Conservation (phyloP, 176 grass and related monocot species). For the Alloteropsis semialata region DNA sequence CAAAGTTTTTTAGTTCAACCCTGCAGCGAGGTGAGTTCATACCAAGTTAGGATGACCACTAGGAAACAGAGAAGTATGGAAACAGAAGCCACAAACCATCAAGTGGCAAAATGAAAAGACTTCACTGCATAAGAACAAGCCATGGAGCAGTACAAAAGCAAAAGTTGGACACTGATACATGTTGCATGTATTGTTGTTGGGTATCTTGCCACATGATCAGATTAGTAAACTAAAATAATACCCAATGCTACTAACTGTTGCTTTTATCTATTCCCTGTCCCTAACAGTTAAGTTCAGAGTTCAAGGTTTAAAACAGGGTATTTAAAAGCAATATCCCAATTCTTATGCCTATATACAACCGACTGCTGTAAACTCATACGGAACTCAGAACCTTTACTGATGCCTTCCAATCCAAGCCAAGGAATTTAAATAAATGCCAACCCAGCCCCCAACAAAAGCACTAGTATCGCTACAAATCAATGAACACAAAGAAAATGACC, state of each 20-base stretch:
- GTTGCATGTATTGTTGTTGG: background rate
- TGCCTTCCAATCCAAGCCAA: background rate
- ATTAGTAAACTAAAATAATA: background rate
- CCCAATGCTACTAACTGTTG: background rate
- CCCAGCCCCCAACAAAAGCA: too few relatives aligned
- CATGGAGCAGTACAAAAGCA: background rate
- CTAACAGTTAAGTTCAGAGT: background rate
- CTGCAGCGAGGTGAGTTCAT: slow-evolving; percentile 20
- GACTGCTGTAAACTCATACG: background rate
- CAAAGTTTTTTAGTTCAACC: slow-evolving; percentile 73
- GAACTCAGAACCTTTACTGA: background rate
- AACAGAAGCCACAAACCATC: background rate
- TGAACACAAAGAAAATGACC: too few relatives aligned
- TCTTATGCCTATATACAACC: background rate
- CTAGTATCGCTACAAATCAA: background rate
- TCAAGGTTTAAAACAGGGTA: background rate
- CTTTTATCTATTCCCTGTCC: background rate
- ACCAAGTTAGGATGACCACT: background rate
- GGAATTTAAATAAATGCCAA: background rate
- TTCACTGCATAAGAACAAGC: background rate
- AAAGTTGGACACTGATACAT: background rate
- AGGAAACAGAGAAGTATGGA: background rate
- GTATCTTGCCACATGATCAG: background rate
- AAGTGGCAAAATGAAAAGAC: background rate
- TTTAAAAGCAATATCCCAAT: background rate